phyloP scores from a whole-genome alignment of 2,329 filamentous ascomycete species.

The Colletotrichum nymphaeae region DNA sequence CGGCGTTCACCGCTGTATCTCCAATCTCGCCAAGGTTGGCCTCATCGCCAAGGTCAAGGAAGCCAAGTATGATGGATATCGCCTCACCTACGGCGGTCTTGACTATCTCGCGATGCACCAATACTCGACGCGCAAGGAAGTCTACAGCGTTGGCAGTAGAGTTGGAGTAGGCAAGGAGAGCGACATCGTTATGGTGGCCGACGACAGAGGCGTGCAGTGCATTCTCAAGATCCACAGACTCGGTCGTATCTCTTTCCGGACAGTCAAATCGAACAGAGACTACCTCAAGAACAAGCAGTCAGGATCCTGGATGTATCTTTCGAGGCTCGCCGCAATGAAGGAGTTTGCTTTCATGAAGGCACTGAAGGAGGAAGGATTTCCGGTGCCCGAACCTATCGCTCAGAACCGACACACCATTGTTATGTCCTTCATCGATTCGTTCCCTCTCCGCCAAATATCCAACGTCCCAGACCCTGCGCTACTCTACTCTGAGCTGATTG shows the following conservation, averaged over 20 bases:
- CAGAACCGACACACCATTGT: constrained; percentile 96
- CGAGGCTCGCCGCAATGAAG: constrained; percentile 89
- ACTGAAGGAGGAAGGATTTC: constrained; percentile 84
- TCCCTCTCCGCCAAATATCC: constrained; percentile 89
- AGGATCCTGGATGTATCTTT: constrained; percentile 98
- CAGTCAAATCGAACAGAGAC: constrained; percentile 94
- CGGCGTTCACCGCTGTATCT: constrained; percentile 88
- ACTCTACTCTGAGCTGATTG: constrained; percentile 93
- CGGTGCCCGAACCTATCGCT: constrained; percentile 86
- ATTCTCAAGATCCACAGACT: constrained; percentile 97
- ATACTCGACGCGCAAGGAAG: constrained; percentile 80
- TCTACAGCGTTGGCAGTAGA: constrained; percentile 94
- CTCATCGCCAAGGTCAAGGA: constrained; percentile 95
- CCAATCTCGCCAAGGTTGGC: constrained; percentile 88
- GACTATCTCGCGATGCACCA: constrained; percentile 97
- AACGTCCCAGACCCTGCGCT: constrained; percentile 83
- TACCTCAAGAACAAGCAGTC: constrained; percentile 85
- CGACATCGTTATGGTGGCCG: constrained; percentile 94
- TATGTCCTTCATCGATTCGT: constrained; percentile 94
- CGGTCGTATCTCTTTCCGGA: constrained; percentile 95
- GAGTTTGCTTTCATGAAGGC: constrained; percentile 96
- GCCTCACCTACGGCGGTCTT: constrained; percentile 94
- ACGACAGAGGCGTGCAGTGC: constrained; percentile 78
- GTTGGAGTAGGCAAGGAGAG: constrained; percentile 98
- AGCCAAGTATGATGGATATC: constrained; percentile 96